Evolutionary conservation across 2,329 filamentous ascomycete species (phyloP).

Genomic region (Pyrenophora teres): DNA sequence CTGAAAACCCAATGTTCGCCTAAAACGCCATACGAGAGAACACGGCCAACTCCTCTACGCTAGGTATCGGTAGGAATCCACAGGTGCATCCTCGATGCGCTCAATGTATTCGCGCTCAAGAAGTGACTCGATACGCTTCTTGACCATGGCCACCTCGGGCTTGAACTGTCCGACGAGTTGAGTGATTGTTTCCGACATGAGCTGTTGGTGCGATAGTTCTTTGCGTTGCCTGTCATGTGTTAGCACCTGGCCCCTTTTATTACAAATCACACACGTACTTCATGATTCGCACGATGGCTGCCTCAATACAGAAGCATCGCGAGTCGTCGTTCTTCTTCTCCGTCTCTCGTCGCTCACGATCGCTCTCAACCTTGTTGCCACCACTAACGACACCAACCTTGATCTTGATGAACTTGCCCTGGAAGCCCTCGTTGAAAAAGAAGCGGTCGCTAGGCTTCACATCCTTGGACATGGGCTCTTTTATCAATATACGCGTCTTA

Average conservation of each 20-base stretch:
- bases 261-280: constrained; percentile 64
- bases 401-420: constrained; percentile 82
- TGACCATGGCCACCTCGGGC: constrained; percentile 77
- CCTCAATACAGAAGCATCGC: constrained; percentile 72
- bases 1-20: constrained; percentile 2
- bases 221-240: constrained; percentile 68
- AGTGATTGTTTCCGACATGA: constrained; percentile 73
- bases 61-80: constrained; percentile 72
- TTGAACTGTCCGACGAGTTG: constrained; percentile 72
- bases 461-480: constrained; percentile 78
- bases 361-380: constrained; percentile 82
- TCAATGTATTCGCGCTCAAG: constrained; percentile 80
- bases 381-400: constrained; percentile 84
- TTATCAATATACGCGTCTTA: constrained; percentile 79
- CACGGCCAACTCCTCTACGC: constrained; percentile 55
- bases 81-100: constrained; percentile 67
- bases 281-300: constrained; percentile 81
- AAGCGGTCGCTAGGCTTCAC: constrained; percentile 80
- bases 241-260: constrained; percentile 9
- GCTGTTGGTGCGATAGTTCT: constrained; percentile 68
- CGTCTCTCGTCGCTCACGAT: constrained; percentile 68
- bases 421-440: constrained; percentile 79
- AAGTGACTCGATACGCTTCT: constrained; percentile 78
- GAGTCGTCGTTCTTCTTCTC: constrained; percentile 77
- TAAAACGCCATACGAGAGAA: not conserved